Evolutionary conservation across 352 stramenopile genomes (phyloP), one percentile per base, ranked within the genome.

Genomic region (Aphanomyces stellatus): DNA sequence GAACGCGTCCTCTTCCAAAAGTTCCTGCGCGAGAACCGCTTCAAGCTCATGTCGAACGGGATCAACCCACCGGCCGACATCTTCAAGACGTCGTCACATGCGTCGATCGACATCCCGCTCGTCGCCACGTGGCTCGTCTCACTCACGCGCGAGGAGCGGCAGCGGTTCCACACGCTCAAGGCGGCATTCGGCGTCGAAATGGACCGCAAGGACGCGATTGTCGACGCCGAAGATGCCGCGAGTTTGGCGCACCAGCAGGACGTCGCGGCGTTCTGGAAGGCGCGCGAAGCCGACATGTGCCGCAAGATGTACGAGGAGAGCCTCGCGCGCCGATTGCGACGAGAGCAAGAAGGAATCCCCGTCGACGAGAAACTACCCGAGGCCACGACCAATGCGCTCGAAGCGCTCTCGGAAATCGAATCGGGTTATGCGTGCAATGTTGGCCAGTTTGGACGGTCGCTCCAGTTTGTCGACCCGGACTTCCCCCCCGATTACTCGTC

Each of bases 1-100:
- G 87, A 97, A 60, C 93, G 94, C 63, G 93, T 97, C 27, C 51
- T 97, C 35, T 97, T 97, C 63, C 88, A 96, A 62, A 94, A 96
- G 63, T 98, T 98, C 57, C 66, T 98, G 35, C 81, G 90, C 37
- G 91, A 98, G 73, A 96, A 98, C 69, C 82, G 90, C 53, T 97
- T 97, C 77, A 96, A 97, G 72, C 84, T 97, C 71, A 88, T 97
- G 74, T 93, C 88, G 19, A 97, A 96, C 56, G 87, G 88, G 2
- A 96, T 97, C 51, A 90, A 93, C 43, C 89, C 89, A 25, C 90
- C 90, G 1, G 82, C 87, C 22, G 91, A 91, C 51, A 91, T 97
- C 62, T 97, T 97, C 73, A 87, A 82, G 48, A 93, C 84, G 37
- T 88, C 75, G 60, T 95, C 86, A 25, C 95, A 91, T 35, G 87